Percentiles rank a stretch among this genome's conserved stretches.
Evolutionary conservation across 2,329 filamentous ascomycete species (phyloP).

Genomic region (Cytospora chrysosperma): DNA sequence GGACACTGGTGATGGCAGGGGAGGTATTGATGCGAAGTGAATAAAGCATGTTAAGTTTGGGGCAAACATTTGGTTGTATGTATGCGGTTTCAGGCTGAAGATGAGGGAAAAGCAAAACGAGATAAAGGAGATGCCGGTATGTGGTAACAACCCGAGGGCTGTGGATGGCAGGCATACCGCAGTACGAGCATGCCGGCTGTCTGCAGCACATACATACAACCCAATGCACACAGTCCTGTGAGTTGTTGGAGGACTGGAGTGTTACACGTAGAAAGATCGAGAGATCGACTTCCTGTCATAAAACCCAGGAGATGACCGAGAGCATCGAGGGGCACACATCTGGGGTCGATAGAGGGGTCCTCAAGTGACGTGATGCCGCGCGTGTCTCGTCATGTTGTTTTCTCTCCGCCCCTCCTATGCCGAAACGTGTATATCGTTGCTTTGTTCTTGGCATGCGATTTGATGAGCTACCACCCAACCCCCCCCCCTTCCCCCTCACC

Average conservation of each 20-base stretch:
- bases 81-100: neutral
- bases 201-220: neutral
- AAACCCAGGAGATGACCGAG: slow-evolving; percentile 1
- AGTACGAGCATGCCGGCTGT: neutral
- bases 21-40: neutral
- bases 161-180: neutral
- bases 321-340: slow-evolving; percentile 1
- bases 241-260: too few species aligned
- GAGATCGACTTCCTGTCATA: neutral
- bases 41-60: neutral
- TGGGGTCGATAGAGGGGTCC: slow-evolving; percentile 1
- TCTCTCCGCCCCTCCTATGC: neutral
- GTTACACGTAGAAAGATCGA: neutral
- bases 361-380: slow-evolving; percentile 11
- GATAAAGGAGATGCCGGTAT: too few species aligned
- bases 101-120: neutral
- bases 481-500: neutral
- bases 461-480: too few species aligned
- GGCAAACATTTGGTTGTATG: neutral
- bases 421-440: neutral
- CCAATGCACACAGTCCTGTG: neutral
- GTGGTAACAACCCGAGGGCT: too few species aligned
- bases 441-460: neutral
- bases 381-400: slow-evolving; percentile 7
- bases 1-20: too few species aligned